Conservation (phyloP, 805 yeast genomes). For the Yamadazyma sp. region DNA sequence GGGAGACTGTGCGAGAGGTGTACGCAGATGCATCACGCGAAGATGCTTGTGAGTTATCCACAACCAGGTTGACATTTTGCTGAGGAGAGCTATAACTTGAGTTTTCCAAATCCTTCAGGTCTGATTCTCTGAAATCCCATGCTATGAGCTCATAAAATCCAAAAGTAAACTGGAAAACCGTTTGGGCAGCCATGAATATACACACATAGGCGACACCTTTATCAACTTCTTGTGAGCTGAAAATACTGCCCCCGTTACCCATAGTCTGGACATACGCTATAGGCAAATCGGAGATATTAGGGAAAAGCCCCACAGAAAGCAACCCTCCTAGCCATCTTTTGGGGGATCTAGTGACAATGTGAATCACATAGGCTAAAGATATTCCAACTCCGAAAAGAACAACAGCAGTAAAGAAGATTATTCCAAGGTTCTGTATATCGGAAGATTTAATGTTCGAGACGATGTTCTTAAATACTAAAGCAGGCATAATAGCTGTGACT, state of each 20-base stretch:
- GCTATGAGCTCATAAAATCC: constrained; percentile 73
- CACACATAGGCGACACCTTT: constrained; percentile 84
- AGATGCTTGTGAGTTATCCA: background rate
- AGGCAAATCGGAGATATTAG: constrained; percentile 80
- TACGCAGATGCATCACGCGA: background rate
- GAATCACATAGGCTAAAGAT: constrained; percentile 42
- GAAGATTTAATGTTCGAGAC: constrained; percentile 63
- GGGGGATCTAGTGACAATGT: constrained; percentile 59
- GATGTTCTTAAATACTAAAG: constrained; percentile 71
- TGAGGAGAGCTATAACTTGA: background rate
- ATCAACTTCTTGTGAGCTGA: constrained; percentile 59
- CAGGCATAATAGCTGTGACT: constrained; percentile 69
- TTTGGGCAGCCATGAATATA: constrained; percentile 68
- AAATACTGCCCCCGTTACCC: constrained; percentile 56
- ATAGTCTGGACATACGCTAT: constrained; percentile 79
- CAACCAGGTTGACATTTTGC: background rate
- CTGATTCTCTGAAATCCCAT: constrained; percentile 58
- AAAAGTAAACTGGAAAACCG: constrained; percentile 67
- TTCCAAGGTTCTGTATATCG: constrained; percentile 71
- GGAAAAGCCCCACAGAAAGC: constrained; percentile 68
- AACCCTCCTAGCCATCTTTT: constrained; percentile 76
- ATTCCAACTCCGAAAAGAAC: constrained; percentile 54
- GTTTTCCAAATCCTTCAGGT: constrained; percentile 18
- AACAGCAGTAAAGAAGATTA: constrained; percentile 50
- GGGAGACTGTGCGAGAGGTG: constrained; percentile 1